phyloP scores from a whole-genome alignment of 345 rosid genomes.

The Physaria fendleri region DNA sequence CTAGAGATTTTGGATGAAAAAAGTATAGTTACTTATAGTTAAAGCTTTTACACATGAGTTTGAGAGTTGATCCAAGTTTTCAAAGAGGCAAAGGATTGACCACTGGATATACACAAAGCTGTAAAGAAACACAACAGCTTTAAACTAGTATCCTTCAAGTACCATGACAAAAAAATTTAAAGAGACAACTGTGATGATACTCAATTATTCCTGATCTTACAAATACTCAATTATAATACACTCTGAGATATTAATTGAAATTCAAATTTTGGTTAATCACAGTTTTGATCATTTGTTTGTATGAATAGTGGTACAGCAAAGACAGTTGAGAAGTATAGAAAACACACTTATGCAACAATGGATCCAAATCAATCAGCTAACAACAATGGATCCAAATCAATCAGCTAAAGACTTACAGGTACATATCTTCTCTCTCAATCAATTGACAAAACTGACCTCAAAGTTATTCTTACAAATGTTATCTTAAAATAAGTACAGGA shows the following conservation, averaged over 20 bases:
- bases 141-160: constrained; percentile 20
- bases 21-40: constrained; percentile 4
- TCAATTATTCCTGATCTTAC: no score
- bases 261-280: neutral
- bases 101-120: constrained; percentile 28
- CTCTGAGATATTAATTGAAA: neutral
- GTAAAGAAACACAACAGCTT: constrained; percentile 20
- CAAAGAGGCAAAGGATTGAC: constrained; percentile 20
- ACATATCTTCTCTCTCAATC: neutral
- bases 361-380: constrained; percentile 41
- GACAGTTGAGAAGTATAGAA: constrained; percentile 62
- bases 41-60: constrained; percentile 25
- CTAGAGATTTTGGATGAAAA: neutral
- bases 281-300: constrained; percentile 3
- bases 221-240: no score
- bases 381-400: constrained; percentile 38
- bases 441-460: constrained; percentile 9
- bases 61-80: constrained; percentile 19
- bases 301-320: constrained; percentile 42
- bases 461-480: neutral
- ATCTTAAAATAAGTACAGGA: constrained; percentile 32
- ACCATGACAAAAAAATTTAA: constrained; percentile 26
- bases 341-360: constrained; percentile 39
- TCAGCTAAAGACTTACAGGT: constrained; percentile 51
- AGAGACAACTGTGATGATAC: constrained; percentile 24